phyloP scores from a whole-genome alignment of 2,329 filamentous ascomycete species.

The Arachnomyces sp. region DNA sequence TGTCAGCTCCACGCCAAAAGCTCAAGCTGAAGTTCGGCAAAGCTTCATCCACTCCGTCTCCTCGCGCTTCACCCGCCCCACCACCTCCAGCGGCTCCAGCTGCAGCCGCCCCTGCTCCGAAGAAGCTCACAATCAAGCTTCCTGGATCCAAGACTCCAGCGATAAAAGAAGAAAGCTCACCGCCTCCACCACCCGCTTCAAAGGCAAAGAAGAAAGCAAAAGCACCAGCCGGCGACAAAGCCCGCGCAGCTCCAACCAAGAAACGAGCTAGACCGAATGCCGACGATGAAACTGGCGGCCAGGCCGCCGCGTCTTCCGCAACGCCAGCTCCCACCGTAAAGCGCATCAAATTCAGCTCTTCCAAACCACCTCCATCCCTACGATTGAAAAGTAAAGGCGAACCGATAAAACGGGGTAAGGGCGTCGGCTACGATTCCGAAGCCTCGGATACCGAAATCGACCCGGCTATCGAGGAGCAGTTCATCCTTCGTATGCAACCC shows the following conservation, averaged over 20 bases:
- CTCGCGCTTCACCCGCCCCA: conserved; percentile 14
- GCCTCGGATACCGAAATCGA: conserved; percentile 84
- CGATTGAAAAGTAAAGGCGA: conserved; percentile 62
- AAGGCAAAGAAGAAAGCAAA: conserved; percentile 16
- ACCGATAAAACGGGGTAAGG: conserved; percentile 60
- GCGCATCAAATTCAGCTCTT: conserved; percentile 32
- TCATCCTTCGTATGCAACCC: conserved; percentile 80
- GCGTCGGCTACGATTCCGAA: conserved; percentile 94
- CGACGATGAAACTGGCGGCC: conserved; percentile 3
- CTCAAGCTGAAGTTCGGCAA: conserved; percentile 38
- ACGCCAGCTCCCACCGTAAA: conserved; percentile 16
- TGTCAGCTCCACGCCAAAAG: conserved; percentile 32
- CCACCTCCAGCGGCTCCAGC: conserved; percentile 11
- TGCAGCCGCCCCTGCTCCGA: conserved; percentile 12
- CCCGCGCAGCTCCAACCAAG: conserved; percentile 7
- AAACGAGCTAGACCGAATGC: conserved; percentile 11
- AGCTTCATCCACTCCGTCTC: conserved; percentile 23
- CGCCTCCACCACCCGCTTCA: conserved; percentile 17
- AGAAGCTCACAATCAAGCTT: conserved; percentile 14
- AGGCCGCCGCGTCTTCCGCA: conserved; percentile 3
- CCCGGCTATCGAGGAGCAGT: conserved; percentile 80
- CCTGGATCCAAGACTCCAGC: conserved; percentile 22
- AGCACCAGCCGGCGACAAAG: conserved; percentile 1
- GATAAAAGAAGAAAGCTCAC: conserved; percentile 27
- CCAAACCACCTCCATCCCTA: conserved; percentile 39